Evolutionary conservation across 2,329 filamentous ascomycete species (phyloP).

Genomic region (Aspergillus chevalieri): DNA sequence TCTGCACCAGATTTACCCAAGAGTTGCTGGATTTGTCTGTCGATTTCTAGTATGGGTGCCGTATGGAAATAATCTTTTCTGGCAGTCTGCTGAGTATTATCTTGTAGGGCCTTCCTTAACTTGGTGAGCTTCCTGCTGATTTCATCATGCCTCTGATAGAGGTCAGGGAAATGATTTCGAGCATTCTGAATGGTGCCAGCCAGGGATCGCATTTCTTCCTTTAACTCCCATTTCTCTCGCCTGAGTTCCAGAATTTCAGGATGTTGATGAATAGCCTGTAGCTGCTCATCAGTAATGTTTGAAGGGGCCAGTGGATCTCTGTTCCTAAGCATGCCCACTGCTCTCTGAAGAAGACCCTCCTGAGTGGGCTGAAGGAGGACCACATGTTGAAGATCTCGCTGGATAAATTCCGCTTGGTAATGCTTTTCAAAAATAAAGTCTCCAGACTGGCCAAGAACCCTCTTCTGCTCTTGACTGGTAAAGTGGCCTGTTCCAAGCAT

Average conservation of each 20-base stretch:
- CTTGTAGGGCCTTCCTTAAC: constrained; percentile 15
- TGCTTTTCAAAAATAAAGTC: constrained; percentile 21
- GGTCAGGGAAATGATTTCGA: not conserved
- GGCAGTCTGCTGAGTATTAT: constrained; percentile 14
- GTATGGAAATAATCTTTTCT: constrained; percentile 22
- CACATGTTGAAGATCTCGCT: constrained; percentile 20
- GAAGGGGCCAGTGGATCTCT: constrained; percentile 4
- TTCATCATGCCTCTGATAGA: not conserved
- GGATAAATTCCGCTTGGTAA: constrained; percentile 22
- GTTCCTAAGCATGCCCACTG: constrained; percentile 22
- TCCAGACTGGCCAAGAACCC: constrained; percentile 20
- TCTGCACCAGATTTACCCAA: constrained; percentile 39
- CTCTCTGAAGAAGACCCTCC: constrained; percentile 15
- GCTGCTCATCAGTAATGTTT: not conserved
- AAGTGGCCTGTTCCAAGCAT: constrained; percentile 15
- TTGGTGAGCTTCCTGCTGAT: constrained; percentile 15
- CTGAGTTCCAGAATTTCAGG: not conserved
- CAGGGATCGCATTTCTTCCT: not conserved
- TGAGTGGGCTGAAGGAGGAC: constrained; percentile 20
- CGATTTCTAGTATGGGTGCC: constrained; percentile 17
- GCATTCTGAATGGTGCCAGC: not conserved
- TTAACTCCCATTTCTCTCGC: not conserved
- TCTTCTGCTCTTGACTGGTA: constrained; percentile 21
- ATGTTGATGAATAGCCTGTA: not conserved
- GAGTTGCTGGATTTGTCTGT: constrained; percentile 21